phyloP scores from a whole-genome alignment of 78 protist species.

The Parvularia atlantis region DNA sequence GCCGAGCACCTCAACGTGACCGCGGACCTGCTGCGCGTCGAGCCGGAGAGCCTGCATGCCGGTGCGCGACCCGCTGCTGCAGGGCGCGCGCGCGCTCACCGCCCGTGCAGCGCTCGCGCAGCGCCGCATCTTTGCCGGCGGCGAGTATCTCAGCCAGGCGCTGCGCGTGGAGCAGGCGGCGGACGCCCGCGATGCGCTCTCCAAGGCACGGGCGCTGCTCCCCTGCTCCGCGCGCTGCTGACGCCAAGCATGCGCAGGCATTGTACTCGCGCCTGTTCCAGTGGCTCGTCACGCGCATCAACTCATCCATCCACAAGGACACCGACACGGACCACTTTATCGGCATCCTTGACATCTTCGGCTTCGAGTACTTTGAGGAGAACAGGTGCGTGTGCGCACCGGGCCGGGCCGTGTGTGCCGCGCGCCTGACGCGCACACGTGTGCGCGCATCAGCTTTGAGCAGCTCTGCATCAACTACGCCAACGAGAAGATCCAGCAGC shows the following conservation, averaged over 20 bases:
- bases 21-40: conserved; percentile 22
- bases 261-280: conserved; percentile 61
- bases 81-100: not conserved
- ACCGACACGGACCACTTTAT: conserved; percentile 7
- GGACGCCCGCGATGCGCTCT: conserved; percentile 65
- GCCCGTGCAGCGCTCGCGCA: not conserved
- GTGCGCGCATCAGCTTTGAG: conserved; percentile 7
- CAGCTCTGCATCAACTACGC: conserved; percentile 74
- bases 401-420: too few relatives aligned
- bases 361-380: conserved; percentile 64
- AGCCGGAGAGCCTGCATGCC: conserved; percentile 5
- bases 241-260: too few relatives aligned
- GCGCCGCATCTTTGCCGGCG: conserved; percentile 3
- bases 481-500: conserved; percentile 80
- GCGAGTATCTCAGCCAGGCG: not conserved
- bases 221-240: too few relatives aligned
- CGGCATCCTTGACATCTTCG: conserved; percentile 75
- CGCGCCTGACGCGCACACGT: too few relatives aligned
- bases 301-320: conserved; percentile 13
- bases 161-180: too few relatives aligned
- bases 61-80: too few relatives aligned
- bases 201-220: too few relatives aligned
- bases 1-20: conserved; percentile 1
- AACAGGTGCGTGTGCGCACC: too few relatives aligned
- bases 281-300: conserved; percentile 51